Evolutionary conservation across 345 rosid genomes (phyloP).

Genomic region (Hypericum androsaemum): DNA sequence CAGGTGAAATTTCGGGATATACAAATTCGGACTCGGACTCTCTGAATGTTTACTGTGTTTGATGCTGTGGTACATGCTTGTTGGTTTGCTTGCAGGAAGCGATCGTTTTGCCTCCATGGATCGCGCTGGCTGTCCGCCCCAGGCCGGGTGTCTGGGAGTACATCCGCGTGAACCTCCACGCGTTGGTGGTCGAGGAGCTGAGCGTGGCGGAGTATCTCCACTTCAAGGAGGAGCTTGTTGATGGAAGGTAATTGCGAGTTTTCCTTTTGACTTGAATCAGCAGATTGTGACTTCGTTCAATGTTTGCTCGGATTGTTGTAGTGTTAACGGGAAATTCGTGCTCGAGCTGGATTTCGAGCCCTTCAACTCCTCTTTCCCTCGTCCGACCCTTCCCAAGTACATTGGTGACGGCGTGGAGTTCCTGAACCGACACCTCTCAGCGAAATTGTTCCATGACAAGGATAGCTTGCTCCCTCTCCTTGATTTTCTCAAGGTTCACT

Average conservation of each 20-base stretch:
- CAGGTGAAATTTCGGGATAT: conserved; percentile 34
- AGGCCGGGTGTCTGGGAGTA: conserved; percentile 98
- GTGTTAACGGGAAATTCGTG: conserved; percentile 66
- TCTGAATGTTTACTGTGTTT: too few relatives aligned
- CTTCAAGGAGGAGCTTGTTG: conserved; percentile 94
- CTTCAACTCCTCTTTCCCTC: conserved; percentile 76
- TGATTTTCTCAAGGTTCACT: conserved; percentile 74
- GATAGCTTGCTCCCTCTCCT: conserved; percentile 88
- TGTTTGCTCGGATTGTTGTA: conserved; percentile 16
- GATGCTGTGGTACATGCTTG: neutral
- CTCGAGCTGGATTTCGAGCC: conserved; percentile 97
- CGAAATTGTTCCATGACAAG: conserved; percentile 91
- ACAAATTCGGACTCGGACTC: neutral
- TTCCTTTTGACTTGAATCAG: neutral
- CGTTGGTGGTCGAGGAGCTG: conserved; percentile 76
- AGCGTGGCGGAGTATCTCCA: conserved; percentile 67
- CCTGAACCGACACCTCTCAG: conserved; percentile 93
- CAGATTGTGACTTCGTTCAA: neutral
- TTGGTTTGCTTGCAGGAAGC: conserved; percentile 52
- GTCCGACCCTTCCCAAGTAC: conserved; percentile 77
- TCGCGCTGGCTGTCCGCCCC: conserved; percentile 86
- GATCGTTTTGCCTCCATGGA: conserved; percentile 78
- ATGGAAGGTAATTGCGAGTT: conserved; percentile 52
- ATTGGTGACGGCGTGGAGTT: conserved; percentile 95
- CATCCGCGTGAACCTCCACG: conserved; percentile 66